Base-by-base conservation (phyloP, 148 eudicot species). In the Pharnaceum exiguum region DNA sequence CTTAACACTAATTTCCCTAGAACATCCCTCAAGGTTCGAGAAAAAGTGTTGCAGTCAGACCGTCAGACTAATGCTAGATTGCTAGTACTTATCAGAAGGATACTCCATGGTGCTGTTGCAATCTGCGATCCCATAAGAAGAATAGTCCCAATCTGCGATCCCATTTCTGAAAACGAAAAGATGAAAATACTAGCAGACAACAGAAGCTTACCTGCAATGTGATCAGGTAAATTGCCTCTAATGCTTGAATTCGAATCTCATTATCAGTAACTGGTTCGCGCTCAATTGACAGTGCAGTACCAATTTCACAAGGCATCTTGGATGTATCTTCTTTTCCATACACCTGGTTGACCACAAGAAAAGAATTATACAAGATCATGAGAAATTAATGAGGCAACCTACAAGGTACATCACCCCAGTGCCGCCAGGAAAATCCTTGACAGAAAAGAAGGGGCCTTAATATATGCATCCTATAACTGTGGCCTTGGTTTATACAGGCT, bases 301-400 rank as follows among this genome's bases (percentile, higher is more conserved):
- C 89, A 51, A 94, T 87, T 80, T 94, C 99, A 50, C 62, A 71
- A 15, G 99, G 99, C 99, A 94, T 94, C 80, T 94, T 94, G 29
- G 84, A 76, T 5, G 81, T 89, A 37, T 94, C 96, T 68, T 89
- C 80, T 44, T 89, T 77, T 55, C 73, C 75, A 45, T 94, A 94
- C 52, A 94, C 60, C 99, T 94, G 67, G 29, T 13, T 15, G 26
- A 38, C 37, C 38, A 49, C 15, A 44, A 53, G 40, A 33, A 33
- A 31, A 69, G 18, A 15, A 51, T 5, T 51, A 24, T 37, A 33
- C 32, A 10, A 46, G 28, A 18, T 46, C 26, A 43, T 30, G 18
- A 60, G 63, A 49, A 21, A 48, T 31, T 26, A n/a, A n/a, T n/a
- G n/a, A n/a, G n/a, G n/a, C n/a, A n/a, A n/a, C n/a, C n/a, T n/a